Evolutionary conservation across 2,329 filamentous ascomycete species (phyloP), one percentile per base, ranked within the genome.

Genomic region (Fusarium cyanostomum): DNA sequence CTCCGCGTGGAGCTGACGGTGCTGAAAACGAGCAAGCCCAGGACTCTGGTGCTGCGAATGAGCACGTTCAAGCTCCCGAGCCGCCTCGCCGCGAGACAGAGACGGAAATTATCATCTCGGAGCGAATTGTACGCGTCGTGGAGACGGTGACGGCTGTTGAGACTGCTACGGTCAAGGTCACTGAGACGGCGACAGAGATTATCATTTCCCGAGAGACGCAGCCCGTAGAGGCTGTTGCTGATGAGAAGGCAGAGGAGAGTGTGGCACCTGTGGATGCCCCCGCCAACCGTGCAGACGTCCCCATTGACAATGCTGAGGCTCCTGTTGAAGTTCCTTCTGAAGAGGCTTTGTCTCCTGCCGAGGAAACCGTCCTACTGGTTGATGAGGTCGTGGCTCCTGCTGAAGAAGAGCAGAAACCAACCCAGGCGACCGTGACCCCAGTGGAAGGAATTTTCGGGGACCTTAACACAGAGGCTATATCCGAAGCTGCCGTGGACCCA

Each of bases 91-190:
- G 71, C 8, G 71, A 75, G 51, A 62, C 18, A 3, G 63, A 66
- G 44, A 62, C 30, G 6, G 62, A 68, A 49, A 59, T 59, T 0
- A 54, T 67, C 5, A 52, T 67, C 21, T 66, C 66, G 16, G 63
- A 73, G 42, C 58, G 64, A 24, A 63, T 72, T 0, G 70, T 78
- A 10, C 71, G 70, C 3, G 64, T 79, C 7, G 68, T 78, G 9
- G 73, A 78, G 59, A 80, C 76, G 7, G 70, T 74, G 2, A 78
- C 73, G 2, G 67, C 74, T 48, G 71, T 74, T 21, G 71, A 76
- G 60, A 76, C 71, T 8, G 66, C 73, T 15, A 74, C 72, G 11
- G 50, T 71, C 24, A 71, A 67, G 27, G 63, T 73, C 6, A 72
- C 71, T 8, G 69, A 69, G 33, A 72, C 71, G 9, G 73, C 78